Conservation (phyloP, 352 stramenopile genomes). For the Discostella stelligera region DNA sequence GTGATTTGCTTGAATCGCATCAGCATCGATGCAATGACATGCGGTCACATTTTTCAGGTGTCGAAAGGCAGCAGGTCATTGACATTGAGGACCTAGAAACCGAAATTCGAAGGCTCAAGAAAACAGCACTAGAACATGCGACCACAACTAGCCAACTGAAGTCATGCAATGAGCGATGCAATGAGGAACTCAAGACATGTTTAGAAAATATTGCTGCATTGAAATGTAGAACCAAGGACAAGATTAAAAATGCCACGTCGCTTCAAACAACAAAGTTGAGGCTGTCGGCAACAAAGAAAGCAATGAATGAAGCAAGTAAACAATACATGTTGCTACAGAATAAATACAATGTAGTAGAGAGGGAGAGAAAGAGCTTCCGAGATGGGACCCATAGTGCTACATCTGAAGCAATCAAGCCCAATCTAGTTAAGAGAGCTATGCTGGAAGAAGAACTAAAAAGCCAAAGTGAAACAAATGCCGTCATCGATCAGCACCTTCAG, state of each 20-base stretch:
- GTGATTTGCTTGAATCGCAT: conserved; percentile 31
- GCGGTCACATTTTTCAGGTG: conserved; percentile 26
- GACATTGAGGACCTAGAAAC: conserved; percentile 40
- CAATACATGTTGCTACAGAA: conserved; percentile 14
- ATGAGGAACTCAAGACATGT: conserved; percentile 24
- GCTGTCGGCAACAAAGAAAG: conserved; percentile 17
- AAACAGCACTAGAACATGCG: conserved; percentile 26
- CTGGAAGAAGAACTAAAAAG: conserved; percentile 21
- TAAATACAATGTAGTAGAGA: conserved; percentile 9
- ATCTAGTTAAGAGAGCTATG: conserved; percentile 18
- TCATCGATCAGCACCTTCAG: conserved; percentile 28
- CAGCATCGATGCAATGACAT: conserved; percentile 27
- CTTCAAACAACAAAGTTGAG: conserved; percentile 29
- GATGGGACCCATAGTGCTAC: conserved; percentile 14
- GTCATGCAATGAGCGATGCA: conserved; percentile 19
- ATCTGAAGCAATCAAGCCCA: conserved; percentile 6
- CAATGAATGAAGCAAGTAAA: conserved; percentile 14
- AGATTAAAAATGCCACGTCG: conserved; percentile 33
- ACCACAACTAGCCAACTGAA: conserved; percentile 19
- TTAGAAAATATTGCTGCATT: conserved; percentile 27
- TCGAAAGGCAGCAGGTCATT: conserved; percentile 34
- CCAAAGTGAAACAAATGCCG: conserved; percentile 21
- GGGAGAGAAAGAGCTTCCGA: conserved; percentile 11
- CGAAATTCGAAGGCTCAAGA: conserved; percentile 40
- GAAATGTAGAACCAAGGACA: conserved; percentile 36